Percentiles rank a stretch among this genome's conserved stretches.
Conservation (phyloP, 768 basidiomycete genomes). For the Neoboletus subvelutipes region DNA sequence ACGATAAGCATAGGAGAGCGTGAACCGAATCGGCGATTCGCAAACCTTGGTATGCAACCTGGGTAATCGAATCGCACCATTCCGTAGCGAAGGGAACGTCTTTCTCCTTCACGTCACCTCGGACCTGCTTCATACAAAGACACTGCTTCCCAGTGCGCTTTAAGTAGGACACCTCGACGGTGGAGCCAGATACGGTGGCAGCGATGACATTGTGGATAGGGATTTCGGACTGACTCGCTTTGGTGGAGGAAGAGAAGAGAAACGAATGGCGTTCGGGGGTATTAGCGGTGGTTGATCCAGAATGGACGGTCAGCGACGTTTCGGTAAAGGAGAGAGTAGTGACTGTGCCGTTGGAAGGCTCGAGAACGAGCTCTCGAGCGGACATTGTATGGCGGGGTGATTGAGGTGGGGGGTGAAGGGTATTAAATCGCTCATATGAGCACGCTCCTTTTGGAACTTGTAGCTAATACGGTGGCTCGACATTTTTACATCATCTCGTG, state of each 20-base stretch:
- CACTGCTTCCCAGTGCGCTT: slow-evolving; percentile 41
- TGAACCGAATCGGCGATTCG: background rate
- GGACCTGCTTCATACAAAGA: slow-evolving; percentile 39
- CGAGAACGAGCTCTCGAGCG: slow-evolving; percentile 21
- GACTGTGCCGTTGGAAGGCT: slow-evolving; percentile 6
- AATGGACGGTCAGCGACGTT: slow-evolving; percentile 26
- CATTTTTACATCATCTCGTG: background rate
- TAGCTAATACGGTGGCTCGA: too few relatives aligned
- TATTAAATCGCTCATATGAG: background rate
- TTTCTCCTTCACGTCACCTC: slow-evolving; percentile 41
- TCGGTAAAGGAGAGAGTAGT: slow-evolving; percentile 30
- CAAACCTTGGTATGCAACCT: slow-evolving; percentile 59
- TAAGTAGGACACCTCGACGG: slow-evolving; percentile 53
- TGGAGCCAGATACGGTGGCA: slow-evolving; percentile 39
- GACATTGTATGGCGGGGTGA: slow-evolving; percentile 15
- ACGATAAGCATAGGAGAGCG: background rate
- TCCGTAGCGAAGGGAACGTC: slow-evolving; percentile 37
- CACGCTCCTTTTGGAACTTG: background rate
- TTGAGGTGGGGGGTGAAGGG: background rate
- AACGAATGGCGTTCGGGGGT: slow-evolving; percentile 8
- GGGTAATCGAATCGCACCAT: slow-evolving; percentile 58
- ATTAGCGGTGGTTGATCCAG: slow-evolving; percentile 11
- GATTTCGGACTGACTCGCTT: slow-evolving; percentile 24
- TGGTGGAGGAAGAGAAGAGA: slow-evolving; percentile 7
- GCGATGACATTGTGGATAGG: slow-evolving; percentile 55